Base-by-base conservation (phyloP, 2,329 filamentous ascomycete species). In the Talaromyces piceae region DNA sequence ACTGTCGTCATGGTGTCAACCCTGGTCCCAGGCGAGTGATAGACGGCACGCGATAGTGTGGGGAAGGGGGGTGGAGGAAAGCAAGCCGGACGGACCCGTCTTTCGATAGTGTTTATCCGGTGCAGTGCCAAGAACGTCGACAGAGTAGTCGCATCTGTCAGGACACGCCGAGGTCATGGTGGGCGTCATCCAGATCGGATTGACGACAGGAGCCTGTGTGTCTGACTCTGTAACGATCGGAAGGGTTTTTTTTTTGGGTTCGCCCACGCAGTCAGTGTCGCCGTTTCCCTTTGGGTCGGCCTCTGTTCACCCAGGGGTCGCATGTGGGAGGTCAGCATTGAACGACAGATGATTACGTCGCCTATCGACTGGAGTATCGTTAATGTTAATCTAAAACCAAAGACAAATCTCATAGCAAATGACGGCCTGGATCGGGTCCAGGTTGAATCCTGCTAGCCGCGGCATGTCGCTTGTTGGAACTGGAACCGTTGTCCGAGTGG, bases 401-500 rank as follows among this genome's bases (percentile, higher is more conserved):
- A 7, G 16, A 18, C 16, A 20, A 37, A n/a, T n/a, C n/a, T n/a
- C 31, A 37, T 18, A 18, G 20, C 20, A 18, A 37, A 18, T 18
- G 33, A 37, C 20, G 16, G 13, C 13, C 39, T 43, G 39, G 39
- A 43, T 43, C 39, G 13, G 11, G 20, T 4, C 20, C 25, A 43
- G 20, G 20, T 22, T 25, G n/a, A 22, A 43, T 43, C 20, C 39
- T 23, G 39, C 23, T 43, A 43, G 39, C 20, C 13, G 39, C 39
- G 39, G 39, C 39, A n/a, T 25, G 39, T 43, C 39, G 39, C 39
- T 43, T 43, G n/a, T n/a, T n/a, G n/a, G n/a, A n/a, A n/a, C n/a
- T n/a, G 39, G 39, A 43, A 25, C 25, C 25, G 39, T 43, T 25
- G 39, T 43, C 39, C 39, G 39, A 7, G 39, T 43, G 39, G 39